A percentile compares a stretch with the other conserved stretches of the same genome.
Evolutionary conservation across 805 yeast species (phyloP).

Genomic region (Candida maltosa): DNA sequence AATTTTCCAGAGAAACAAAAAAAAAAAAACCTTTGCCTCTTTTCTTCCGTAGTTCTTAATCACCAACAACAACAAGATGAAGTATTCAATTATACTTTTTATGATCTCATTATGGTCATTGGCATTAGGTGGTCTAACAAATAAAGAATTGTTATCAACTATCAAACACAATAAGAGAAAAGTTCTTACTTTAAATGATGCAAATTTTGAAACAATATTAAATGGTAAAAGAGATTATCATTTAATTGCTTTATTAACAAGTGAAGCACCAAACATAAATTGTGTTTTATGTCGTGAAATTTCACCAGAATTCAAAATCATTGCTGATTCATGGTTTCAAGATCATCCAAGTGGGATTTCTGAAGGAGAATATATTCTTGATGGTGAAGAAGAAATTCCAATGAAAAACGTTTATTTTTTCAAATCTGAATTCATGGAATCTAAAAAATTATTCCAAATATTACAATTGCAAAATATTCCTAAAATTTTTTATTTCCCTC

Average conservation of each 20-base stretch:
- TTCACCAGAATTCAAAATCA: conserved; percentile 57
- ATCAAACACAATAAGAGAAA: conserved; percentile 15
- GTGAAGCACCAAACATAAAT: conserved; percentile 68
- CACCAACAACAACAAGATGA: conserved; percentile 3
- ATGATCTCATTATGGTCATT: conserved; percentile 12
- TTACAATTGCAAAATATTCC: conserved; percentile 74
- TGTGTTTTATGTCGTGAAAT: conserved; percentile 73
- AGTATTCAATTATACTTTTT: conserved; percentile 3
- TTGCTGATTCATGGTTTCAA: conserved; percentile 57
- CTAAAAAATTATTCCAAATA: conserved; percentile 49
- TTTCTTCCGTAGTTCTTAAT: neutral
- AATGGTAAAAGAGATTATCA: conserved; percentile 68
- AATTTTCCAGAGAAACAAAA: neutral
- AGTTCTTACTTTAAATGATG: conserved; percentile 47
- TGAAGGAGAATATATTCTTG: conserved; percentile 1
- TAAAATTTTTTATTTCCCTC: conserved; percentile 59
- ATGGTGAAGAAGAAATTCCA: conserved; percentile 8
- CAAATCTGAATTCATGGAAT: conserved; percentile 64
- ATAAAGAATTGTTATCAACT: conserved; percentile 18
- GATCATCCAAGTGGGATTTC: conserved; percentile 48
- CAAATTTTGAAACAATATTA: conserved; percentile 54
- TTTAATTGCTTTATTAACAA: conserved; percentile 66
- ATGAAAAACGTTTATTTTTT: conserved; percentile 58
- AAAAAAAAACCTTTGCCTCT: too few relatives aligned
- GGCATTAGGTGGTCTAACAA: conserved; percentile 20